Conservation (phyloP, 1,284 basidiomycete species). For the Cystobasidium sp. region DNA sequence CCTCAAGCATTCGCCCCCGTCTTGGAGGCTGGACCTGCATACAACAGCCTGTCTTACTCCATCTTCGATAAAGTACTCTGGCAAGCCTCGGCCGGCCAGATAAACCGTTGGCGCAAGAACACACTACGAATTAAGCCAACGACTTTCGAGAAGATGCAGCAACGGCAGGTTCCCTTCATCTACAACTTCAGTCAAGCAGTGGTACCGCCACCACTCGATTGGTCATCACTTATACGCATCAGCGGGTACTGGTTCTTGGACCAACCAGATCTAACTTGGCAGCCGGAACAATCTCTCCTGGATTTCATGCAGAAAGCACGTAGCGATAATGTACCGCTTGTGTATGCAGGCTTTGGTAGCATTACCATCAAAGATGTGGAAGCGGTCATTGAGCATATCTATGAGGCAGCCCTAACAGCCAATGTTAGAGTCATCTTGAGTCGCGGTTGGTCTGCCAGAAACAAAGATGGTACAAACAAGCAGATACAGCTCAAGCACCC, state of each 20-base stretch:
- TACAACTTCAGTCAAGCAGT: slow-evolving; percentile 61
- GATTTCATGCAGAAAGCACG: slow-evolving; percentile 9
- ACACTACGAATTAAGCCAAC: slow-evolving; percentile 75
- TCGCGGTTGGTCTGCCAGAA: slow-evolving; percentile 17
- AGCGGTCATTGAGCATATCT: slow-evolving; percentile 5
- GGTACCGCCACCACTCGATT: slow-evolving; percentile 18
- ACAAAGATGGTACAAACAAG: slow-evolving; percentile 4
- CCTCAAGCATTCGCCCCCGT: slow-evolving; percentile 26
- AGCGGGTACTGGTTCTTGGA: slow-evolving; percentile 26
- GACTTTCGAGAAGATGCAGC: slow-evolving; percentile 88
- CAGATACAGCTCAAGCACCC: slow-evolving; percentile 2
- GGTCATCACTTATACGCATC: slow-evolving; percentile 9
- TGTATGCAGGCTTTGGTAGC: slow-evolving; percentile 19
- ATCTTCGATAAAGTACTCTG: slow-evolving; percentile 15
- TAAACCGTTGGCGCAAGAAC: slow-evolving; percentile 80
- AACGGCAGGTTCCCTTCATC: slow-evolving; percentile 93
- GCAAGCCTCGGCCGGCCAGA: slow-evolving; percentile 25
- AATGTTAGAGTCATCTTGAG: slow-evolving; percentile 10
- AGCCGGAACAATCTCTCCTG: not conserved
- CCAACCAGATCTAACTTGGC: slow-evolving; percentile 8
- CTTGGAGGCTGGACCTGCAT: not conserved
- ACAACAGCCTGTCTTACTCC: slow-evolving; percentile 16
- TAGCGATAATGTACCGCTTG: not conserved
- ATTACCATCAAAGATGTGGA: slow-evolving; percentile 17
- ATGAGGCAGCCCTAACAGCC: slow-evolving; percentile 4